phyloP scores from a whole-genome alignment of 2,329 filamentous ascomycete species.

The Phaeoacremonium minimum region DNA sequence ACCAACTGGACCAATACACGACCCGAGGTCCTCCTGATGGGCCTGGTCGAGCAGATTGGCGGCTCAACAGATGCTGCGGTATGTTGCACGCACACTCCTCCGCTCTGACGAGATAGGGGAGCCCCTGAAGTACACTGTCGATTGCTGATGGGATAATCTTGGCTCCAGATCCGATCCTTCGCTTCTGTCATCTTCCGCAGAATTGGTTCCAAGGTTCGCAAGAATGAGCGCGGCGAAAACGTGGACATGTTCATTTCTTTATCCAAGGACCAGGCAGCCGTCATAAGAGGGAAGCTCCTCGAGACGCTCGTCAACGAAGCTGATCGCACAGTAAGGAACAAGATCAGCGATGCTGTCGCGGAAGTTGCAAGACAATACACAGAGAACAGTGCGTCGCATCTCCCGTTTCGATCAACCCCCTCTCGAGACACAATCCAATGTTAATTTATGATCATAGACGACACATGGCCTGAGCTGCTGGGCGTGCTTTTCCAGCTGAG shows the following conservation, averaged over 20 bases:
- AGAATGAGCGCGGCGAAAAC: slow-evolving; percentile 65
- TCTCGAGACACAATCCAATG: not conserved
- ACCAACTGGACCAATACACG: slow-evolving; percentile 81
- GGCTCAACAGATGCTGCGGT: slow-evolving; percentile 70
- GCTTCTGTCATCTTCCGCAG: slow-evolving; percentile 90
- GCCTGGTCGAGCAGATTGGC: slow-evolving; percentile 86
- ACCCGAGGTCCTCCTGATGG: slow-evolving; percentile 89
- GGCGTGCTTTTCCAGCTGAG: slow-evolving; percentile 84
- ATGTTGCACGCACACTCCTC: slow-evolving; percentile 26
- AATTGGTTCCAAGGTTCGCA: slow-evolving; percentile 85
- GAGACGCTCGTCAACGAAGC: slow-evolving; percentile 71
- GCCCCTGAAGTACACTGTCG: slow-evolving; percentile 3
- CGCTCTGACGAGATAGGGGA: not conserved
- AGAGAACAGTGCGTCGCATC: slow-evolving; percentile 67
- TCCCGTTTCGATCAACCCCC: slow-evolving; percentile 2
- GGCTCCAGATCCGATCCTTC: slow-evolving; percentile 76
- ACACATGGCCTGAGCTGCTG: slow-evolving; percentile 87
- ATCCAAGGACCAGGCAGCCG: slow-evolving; percentile 65
- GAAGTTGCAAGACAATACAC: slow-evolving; percentile 94
- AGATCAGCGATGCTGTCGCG: slow-evolving; percentile 95
- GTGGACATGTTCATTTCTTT: slow-evolving; percentile 85
- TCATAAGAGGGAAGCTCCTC: slow-evolving; percentile 80
- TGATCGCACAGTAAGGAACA: slow-evolving; percentile 76
- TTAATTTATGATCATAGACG: slow-evolving; percentile 44
- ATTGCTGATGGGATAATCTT: too few relatives aligned